Evolutionary conservation across 345 rosid genomes (phyloP), one percentile per base, ranked within the genome.

Genomic region (Eucalyptus urophylla): DNA sequence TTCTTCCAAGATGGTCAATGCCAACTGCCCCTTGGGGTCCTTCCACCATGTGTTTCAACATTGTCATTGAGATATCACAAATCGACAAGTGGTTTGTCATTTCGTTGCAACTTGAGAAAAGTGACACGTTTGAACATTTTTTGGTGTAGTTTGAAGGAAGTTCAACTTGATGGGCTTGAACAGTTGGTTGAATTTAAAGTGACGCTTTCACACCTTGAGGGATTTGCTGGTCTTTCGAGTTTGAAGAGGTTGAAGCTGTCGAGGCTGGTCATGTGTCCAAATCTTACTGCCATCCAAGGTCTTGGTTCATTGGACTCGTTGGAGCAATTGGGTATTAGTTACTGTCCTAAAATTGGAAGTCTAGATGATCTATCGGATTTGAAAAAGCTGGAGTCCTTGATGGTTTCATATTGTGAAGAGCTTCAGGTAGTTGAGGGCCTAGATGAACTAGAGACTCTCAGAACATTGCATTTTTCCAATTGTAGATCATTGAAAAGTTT

Each of bases 381-480:
- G 14, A 60, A 60, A 14, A 58, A 29, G 14, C 2, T 60, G 2
- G 1, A 5, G 12, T 3, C 0, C 12, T 69, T 69, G 43, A 2
- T 0, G 0, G 17, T 69, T 69, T 0, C 0, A 0, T 5, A 2
- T 0, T 69, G 43, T 40, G 4, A 8, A 2, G 24, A 31, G 13
- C 43, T 69, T 16, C 22, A 2, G 13, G 43, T 1, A 16, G 80
- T 69, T 69, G 0, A 31, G 22, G 80, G 80, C 43, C 24, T 33
- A 4, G 43, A 31, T 69, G 43, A 69, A 69, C 43, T 16, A 8
- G 43, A 69, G 13, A 16, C 43, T 3, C 24, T 69, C 1, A 0
- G 0, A 8, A 2, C 0, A 0, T 8, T 69, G 12, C 0, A 0
- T 2, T 31, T 69, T 31, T 0, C 0, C 17, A 0, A 1, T 31